These are phyloP conservation scores for Panaeolus cyanescens DNA, from an alignment of 768 basidiomycete species.

Conservation along the genomic window DNA sequence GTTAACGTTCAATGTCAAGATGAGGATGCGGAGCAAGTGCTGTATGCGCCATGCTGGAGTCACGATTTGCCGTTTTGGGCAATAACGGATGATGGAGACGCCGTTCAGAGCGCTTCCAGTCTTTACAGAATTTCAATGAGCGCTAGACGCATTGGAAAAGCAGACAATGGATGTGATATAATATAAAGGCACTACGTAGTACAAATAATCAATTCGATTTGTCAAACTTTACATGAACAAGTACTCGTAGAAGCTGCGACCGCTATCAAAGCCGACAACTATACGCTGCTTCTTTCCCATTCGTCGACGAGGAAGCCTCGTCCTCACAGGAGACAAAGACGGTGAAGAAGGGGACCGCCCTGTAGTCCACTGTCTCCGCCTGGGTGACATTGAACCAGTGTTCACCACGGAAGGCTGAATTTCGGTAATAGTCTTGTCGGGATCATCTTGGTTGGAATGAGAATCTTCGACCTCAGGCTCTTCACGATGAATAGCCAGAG, in stretches of 20 bases:
- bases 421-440: constrained; percentile 17
- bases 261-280: constrained; percentile 11
- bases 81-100: not conserved
- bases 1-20: constrained; percentile 45
- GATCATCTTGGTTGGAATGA: constrained; percentile 8
- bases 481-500: constrained; percentile 12
- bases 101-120: constrained; percentile 12
- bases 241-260: constrained; percentile 30
- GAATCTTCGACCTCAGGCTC: not conserved
- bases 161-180: too few relatives aligned
- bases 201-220: not conserved
- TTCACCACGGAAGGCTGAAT: constrained; percentile 20
- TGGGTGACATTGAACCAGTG: constrained; percentile 31
- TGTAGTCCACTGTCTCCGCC: constrained; percentile 25
- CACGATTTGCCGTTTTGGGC: not conserved
- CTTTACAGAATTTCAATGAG: constrained; percentile 40
- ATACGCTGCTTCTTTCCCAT: constrained; percentile 20
- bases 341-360: constrained; percentile 51
- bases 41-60: not conserved
- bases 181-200: not conserved
- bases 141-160: not conserved
- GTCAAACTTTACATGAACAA: constrained; percentile 19
- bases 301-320: constrained; percentile 22
- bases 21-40: constrained; percentile 6
- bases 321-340: constrained; percentile 53